These are phyloP conservation scores for Ascochyta fabae DNA, from an alignment of 2,329 filamentous ascomycete genomes.

Conservation along the genomic window DNA sequence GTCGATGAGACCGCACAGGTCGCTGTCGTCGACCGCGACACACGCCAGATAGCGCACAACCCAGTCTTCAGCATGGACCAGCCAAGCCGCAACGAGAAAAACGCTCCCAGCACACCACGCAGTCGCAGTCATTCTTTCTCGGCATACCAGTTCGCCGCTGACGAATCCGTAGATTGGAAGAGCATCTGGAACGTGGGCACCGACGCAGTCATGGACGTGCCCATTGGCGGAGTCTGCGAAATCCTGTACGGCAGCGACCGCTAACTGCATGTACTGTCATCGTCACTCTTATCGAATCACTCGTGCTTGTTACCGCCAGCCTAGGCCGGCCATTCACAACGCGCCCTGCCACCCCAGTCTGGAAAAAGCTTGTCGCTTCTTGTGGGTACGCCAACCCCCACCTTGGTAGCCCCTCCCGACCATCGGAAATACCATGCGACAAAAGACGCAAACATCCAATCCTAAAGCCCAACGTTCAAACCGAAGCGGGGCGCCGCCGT, in stretches of 20 bases:
- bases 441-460: constrained; percentile 11
- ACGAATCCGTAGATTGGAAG: constrained; percentile 70
- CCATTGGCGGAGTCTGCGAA: constrained; percentile 92
- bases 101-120: constrained; percentile 50
- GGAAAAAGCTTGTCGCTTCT: constrained; percentile 26
- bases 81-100: constrained; percentile 44
- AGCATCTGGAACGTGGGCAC: constrained; percentile 89
- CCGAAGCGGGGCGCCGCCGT: constrained; percentile 1
- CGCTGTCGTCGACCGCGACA: constrained; percentile 74
- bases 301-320: background rate
- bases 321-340: background rate
- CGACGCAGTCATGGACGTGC: constrained; percentile 96
- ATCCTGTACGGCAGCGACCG: constrained; percentile 76
- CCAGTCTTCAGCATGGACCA: constrained; percentile 31
- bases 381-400: constrained; percentile 26
- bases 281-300: constrained; percentile 18
- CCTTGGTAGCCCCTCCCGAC: constrained; percentile 27
- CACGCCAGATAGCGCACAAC: constrained; percentile 62
- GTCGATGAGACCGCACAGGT: constrained; percentile 90
- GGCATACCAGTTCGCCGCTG: constrained; percentile 47
- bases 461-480: background rate
- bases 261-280: constrained; percentile 22
- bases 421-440: constrained; percentile 26
- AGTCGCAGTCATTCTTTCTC: constrained; percentile 38
- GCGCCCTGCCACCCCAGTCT: constrained; percentile 7